These are phyloP conservation scores for Ustilago loliicola DNA, from an alignment of 1,284 basidiomycete genomes.

Conservation along the genomic window DNA sequence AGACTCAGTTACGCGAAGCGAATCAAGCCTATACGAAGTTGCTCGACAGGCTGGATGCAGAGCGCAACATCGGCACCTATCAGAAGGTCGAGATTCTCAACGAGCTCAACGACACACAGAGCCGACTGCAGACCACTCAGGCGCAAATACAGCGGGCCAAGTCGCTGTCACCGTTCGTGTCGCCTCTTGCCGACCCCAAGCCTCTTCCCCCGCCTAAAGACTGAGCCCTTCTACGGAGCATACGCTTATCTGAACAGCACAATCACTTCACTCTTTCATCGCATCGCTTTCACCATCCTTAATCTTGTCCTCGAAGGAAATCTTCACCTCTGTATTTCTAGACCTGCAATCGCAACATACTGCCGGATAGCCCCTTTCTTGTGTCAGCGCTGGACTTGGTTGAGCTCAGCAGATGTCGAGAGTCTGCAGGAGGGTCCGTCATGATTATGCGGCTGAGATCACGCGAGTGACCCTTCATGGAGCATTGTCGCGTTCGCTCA, in stretches of 20 bases:
- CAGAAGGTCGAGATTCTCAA: conserved; percentile 55
- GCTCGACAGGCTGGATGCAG: conserved; percentile 38
- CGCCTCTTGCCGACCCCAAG: conserved; percentile 14
- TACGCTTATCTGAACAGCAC: background rate
- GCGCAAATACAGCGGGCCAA: conserved; percentile 31
- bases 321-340: conserved; percentile 11
- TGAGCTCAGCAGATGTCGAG: background rate
- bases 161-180: conserved; percentile 14
- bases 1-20: conserved; percentile 41
- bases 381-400: background rate
- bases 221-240: background rate
- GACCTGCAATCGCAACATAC: conserved; percentile 2
- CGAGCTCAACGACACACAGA: conserved; percentile 51
- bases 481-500: background rate
- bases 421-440: background rate
- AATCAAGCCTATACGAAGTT: conserved; percentile 37
- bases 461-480: background rate
- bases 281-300: background rate
- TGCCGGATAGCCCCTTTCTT: background rate
- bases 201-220: conserved; percentile 28
- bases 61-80: conserved; percentile 32
- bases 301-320: background rate
- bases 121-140: conserved; percentile 34
- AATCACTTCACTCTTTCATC: background rate
- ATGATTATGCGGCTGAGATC: background rate